Evolutionary conservation across 805 yeast genomes (phyloP), one percentile per base, ranked within the genome.

Genomic region (Hanseniaspora jakobsenii): DNA sequence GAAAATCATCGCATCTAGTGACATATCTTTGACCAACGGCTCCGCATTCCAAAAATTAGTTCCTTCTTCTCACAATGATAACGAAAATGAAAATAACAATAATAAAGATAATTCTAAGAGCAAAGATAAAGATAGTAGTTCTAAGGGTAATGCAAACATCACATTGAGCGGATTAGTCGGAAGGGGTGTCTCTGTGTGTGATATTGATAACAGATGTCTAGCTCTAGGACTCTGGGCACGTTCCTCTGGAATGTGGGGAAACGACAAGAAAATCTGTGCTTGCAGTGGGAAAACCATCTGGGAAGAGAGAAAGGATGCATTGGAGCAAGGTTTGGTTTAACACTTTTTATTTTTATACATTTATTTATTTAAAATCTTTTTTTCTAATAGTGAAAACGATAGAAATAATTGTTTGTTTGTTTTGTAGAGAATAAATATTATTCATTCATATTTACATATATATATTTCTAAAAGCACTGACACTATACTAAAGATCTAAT

Each of bases 201-300:
- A 70, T 14, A 57, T 67, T 13, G 47, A 62, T 5, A 67, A 67
- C 34, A 62, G 82, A 8, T 97, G 98, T 24, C 94, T 89, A 19
- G 75, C 91, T 14, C 28, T 42, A 10, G 46, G 46, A 6, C 57
- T 42, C 13, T 42, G 46, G 46, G 97, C 97, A 1, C 72, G 97
- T 55, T 81, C 93, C 54, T 97, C 98, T 1, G 98, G 98, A 13
- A 82, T 77, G 21, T 91, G 97, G 96, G 94, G 89, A 58, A 91
- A 91, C 62, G 83, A 81, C 53, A 89, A 89, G 63, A 77, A 77
- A 48, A 94, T 89, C 2, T 89, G 98, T 62, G 78, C 89, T 27
- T 91, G 97, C 61, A 78, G 89, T 13, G 98, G 98, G 14, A 85
- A 86, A 68, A 83, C 95, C 0, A 75, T 89, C 21, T 89, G 98